phyloP scores from a whole-genome alignment of 2,329 filamentous ascomycete genomes.

The Grosmannia serpens region DNA sequence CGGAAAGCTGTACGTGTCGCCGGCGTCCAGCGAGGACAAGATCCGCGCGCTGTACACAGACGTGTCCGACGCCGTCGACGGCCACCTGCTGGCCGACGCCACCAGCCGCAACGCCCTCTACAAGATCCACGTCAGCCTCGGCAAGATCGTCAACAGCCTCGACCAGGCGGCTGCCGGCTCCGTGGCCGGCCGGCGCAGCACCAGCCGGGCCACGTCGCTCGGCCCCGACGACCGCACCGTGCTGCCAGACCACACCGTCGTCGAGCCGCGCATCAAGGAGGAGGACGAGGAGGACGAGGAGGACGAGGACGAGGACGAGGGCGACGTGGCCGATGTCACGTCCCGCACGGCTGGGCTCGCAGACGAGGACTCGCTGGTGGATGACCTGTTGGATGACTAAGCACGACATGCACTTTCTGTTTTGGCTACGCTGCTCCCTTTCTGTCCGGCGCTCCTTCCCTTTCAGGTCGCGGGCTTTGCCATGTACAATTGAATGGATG shows the following conservation, averaged over 20 bases:
- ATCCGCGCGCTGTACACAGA: constrained; percentile 46
- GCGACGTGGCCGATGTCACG: constrained; percentile 28
- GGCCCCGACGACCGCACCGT: constrained; percentile 17
- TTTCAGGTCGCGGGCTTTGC: background rate
- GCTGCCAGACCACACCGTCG: constrained; percentile 10
- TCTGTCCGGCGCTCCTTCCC: background rate
- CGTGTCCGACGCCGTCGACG: constrained; percentile 51
- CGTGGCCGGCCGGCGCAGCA: constrained; percentile 21
- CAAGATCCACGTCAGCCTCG: constrained; percentile 55
- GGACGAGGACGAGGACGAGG: constrained; percentile 29
- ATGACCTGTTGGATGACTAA: constrained; percentile 8
- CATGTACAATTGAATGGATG: background rate
- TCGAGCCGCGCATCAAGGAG: constrained; percentile 33
- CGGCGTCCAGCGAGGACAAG: constrained; percentile 49
- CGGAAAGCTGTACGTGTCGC: constrained; percentile 69
- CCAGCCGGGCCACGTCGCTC: constrained; percentile 33
- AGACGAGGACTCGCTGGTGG: constrained; percentile 6
- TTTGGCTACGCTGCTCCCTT: background rate
- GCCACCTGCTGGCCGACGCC: constrained; percentile 46
- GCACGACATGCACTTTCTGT: background rate
- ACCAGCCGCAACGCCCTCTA: constrained; percentile 53
- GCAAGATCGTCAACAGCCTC: constrained; percentile 54
- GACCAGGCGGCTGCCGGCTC: constrained; percentile 24
- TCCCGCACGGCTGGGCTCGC: constrained; percentile 2
- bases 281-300: constrained; percentile 39